Evolutionary conservation across 2,329 filamentous ascomycete genomes (phyloP).

Genomic region (Ramularia endophylla): DNA sequence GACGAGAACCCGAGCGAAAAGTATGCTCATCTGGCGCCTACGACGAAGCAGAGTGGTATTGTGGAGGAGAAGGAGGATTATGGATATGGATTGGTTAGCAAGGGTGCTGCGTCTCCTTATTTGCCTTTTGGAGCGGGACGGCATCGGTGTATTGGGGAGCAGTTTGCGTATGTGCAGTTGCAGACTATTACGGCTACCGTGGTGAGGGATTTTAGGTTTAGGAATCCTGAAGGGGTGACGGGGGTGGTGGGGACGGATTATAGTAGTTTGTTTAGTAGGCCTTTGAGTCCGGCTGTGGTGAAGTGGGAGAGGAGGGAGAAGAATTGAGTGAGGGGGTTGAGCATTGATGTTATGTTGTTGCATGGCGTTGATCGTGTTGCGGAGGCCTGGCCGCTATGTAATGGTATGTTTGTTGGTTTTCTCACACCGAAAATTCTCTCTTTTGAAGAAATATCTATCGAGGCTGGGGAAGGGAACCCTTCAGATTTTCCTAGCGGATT

Average conservation of each 20-base stretch:
- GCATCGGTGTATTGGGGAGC: slow-evolving; percentile 93
- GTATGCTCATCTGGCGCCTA: slow-evolving; percentile 24
- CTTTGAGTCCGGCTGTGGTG: slow-evolving; percentile 49
- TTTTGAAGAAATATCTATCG: too few species aligned
- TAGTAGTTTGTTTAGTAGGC: slow-evolving; percentile 46
- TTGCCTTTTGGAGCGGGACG: slow-evolving; percentile 89
- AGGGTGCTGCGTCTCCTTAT: slow-evolving; percentile 84
- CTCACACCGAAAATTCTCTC: too few species aligned
- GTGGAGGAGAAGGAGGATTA: slow-evolving; percentile 73
- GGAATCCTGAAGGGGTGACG: slow-evolving; percentile 65
- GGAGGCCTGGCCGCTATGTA: too few species aligned
- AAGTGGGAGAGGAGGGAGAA: slow-evolving; percentile 64
- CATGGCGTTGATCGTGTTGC: too few species aligned
- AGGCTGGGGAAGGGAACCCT: too few species aligned
- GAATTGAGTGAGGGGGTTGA: too few species aligned
- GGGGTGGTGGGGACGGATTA: slow-evolving; percentile 65
- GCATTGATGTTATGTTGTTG: too few species aligned
- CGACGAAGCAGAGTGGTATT: slow-evolving; percentile 25
- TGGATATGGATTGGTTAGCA: slow-evolving; percentile 87
- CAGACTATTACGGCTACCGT: slow-evolving; percentile 75
- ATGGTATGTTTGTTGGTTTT: too few species aligned
- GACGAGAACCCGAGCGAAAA: slow-evolving; percentile 53
- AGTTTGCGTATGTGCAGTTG: slow-evolving; percentile 90
- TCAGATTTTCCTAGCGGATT: too few species aligned
- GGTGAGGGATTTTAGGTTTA: slow-evolving; percentile 73